These are phyloP conservation scores for Barnettozyma californica DNA, from an alignment of 805 yeast species.

Conservation along the genomic window DNA sequence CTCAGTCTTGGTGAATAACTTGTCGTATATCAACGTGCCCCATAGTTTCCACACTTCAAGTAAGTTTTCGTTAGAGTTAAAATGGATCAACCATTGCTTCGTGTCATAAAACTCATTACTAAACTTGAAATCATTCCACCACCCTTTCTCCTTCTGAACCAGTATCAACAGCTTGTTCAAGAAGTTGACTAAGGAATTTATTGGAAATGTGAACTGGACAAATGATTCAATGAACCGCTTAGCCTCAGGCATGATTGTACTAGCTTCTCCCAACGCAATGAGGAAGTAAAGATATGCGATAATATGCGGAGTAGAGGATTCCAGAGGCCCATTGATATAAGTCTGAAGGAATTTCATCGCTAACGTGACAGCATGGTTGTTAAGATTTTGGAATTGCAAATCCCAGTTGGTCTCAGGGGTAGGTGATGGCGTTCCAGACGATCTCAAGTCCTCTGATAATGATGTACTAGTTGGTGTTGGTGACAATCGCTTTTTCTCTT, in stretches of 20 bases:
- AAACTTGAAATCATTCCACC: conserved; percentile 15
- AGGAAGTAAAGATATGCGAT: conserved; percentile 75
- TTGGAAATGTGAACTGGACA: conserved; percentile 56
- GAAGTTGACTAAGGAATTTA: conserved; percentile 60
- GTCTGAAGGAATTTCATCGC: conserved; percentile 63
- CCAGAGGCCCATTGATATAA: conserved; percentile 62
- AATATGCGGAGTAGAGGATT: conserved; percentile 66
- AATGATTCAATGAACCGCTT: conserved; percentile 45
- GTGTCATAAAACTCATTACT: conserved; percentile 18
- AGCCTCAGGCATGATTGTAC: conserved; percentile 39
- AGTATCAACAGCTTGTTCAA: conserved; percentile 50
- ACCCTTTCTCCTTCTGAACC: conserved; percentile 17
- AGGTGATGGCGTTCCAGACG: background rate
- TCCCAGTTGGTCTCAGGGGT: conserved; percentile 3
- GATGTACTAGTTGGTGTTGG: conserved; percentile 6
- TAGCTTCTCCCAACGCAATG: conserved; percentile 55
- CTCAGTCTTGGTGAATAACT: conserved; percentile 47
- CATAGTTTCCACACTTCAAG: conserved; percentile 82
- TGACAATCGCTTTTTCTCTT: conserved; percentile 45
- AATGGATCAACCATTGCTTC: conserved; percentile 36
- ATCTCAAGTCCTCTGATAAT: conserved; percentile 1
- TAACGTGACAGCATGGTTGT: conserved; percentile 57
- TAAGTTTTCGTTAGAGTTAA: conserved; percentile 54
- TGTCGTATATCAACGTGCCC: conserved; percentile 81
- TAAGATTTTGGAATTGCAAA: conserved; percentile 9